Evolutionary conservation across 345 rosid species (phyloP).

Genomic region (Syzygium aromaticum): DNA sequence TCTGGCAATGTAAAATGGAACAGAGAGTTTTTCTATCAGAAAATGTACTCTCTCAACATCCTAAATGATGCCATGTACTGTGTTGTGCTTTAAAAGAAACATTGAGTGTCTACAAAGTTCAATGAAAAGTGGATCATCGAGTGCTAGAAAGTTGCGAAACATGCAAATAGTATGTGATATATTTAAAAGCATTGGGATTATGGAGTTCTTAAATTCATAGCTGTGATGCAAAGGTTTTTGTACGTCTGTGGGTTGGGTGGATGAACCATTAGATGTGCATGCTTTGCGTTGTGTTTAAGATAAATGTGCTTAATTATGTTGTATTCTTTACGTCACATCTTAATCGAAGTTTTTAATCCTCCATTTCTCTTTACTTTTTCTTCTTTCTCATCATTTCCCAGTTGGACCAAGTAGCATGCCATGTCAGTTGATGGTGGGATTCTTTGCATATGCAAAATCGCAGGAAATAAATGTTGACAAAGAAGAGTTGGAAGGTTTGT

Average conservation of each 20-base stretch:
- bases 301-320: neutral
- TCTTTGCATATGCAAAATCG: slow-evolving; percentile 82
- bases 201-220: neutral
- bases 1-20: neutral
- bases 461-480: slow-evolving; percentile 76
- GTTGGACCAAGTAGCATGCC: slow-evolving; percentile 87
- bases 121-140: neutral
- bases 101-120: neutral
- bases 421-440: slow-evolving; percentile 91
- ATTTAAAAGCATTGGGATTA: neutral
- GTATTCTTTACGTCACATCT: neutral
- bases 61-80: neutral
- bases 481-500: slow-evolving; percentile 76
- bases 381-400: slow-evolving; percentile 13
- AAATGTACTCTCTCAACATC: neutral
- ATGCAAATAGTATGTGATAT: neutral
- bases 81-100: neutral
- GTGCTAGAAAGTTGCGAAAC: neutral
- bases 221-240: neutral
- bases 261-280: neutral
- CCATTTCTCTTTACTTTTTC: neutral
- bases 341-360: neutral
- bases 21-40: neutral
- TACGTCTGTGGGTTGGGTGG: neutral
- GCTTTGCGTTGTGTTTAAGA: neutral